Conservation (phyloP, 441 rosid species). For the Gossypium gossypioides region DNA sequence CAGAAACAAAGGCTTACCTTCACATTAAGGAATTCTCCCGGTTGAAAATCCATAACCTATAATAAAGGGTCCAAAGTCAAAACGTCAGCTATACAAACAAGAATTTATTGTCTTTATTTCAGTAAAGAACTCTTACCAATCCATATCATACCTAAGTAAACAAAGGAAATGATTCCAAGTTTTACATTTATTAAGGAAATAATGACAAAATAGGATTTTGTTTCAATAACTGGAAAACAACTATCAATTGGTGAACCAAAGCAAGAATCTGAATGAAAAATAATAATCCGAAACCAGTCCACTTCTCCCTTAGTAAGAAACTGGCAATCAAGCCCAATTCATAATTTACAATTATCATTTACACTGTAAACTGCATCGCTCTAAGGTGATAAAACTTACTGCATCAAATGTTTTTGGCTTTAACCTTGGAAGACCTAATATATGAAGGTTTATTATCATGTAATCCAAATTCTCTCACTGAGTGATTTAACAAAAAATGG, state of each 20-base stretch:
- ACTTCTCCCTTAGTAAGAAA: background rate
- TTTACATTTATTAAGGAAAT: background rate
- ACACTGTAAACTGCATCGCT: background rate
- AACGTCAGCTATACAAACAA: slow-evolving; percentile 6
- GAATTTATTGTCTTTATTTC: background rate
- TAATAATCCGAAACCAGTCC: background rate
- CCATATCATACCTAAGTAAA: background rate
- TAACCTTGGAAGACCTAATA: background rate
- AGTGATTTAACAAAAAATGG: background rate
- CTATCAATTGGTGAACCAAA: background rate
- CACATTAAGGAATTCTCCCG: slow-evolving; percentile 80
- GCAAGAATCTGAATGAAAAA: background rate
- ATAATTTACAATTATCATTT: background rate
- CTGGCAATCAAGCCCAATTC: background rate
- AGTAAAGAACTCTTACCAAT: background rate
- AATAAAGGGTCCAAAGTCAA: slow-evolving; percentile 3
- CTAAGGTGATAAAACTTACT: background rate
- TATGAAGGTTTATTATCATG: background rate
- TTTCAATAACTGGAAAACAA: background rate
- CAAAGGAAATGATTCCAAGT: background rate
- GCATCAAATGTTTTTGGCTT: background rate
- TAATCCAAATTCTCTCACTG: background rate
- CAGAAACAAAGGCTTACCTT: slow-evolving; percentile 40
- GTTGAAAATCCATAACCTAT: slow-evolving; percentile 92
- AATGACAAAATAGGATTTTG: background rate